Percentiles rank a stretch among this genome's conserved stretches.
These are phyloP conservation scores for Dillenia turbinata DNA, from an alignment of 164 flowering plant genomes.

Conservation along the genomic window DNA sequence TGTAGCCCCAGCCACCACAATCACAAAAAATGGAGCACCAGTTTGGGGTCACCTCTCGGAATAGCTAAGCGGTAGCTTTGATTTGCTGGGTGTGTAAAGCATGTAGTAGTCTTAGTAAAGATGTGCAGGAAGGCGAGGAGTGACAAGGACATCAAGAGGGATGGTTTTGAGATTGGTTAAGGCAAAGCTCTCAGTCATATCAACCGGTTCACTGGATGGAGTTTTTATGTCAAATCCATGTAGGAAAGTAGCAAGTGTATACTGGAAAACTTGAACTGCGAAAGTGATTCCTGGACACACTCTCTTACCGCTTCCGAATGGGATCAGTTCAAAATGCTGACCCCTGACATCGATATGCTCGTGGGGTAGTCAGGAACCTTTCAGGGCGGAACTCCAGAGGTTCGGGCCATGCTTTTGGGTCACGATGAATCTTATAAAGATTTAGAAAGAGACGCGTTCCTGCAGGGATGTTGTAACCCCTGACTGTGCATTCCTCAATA, in stretches of 20 bases:
- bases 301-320: slow-evolving; percentile 14
- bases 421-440: background rate
- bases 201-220: slow-evolving; percentile 7
- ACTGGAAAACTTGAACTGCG: slow-evolving; percentile 3
- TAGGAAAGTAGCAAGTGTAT: slow-evolving; percentile 12
- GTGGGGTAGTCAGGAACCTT: slow-evolving; percentile 12
- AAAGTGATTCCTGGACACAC: slow-evolving; percentile 10
- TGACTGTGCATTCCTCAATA: slow-evolving; percentile 1
- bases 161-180: too few species aligned
- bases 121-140: too few species aligned
- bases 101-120: too few species aligned
- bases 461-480: slow-evolving; percentile 3
- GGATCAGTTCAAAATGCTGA: slow-evolving; percentile 14
- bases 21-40: too few species aligned
- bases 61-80: too few species aligned
- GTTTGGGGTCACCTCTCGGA: too few species aligned
- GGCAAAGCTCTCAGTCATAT: slow-evolving; percentile 3
- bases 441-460: slow-evolving; percentile 1
- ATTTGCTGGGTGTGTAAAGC: too few species aligned
- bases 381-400: slow-evolving; percentile 14
- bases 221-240: slow-evolving; percentile 15
- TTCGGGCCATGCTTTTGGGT: slow-evolving; percentile 1
- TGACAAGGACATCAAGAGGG: too few species aligned
- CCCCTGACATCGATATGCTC: slow-evolving; percentile 10
- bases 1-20: too few species aligned